Base-by-base conservation (phyloP, 805 yeast species). In the Metschnikowia koreensis region DNA sequence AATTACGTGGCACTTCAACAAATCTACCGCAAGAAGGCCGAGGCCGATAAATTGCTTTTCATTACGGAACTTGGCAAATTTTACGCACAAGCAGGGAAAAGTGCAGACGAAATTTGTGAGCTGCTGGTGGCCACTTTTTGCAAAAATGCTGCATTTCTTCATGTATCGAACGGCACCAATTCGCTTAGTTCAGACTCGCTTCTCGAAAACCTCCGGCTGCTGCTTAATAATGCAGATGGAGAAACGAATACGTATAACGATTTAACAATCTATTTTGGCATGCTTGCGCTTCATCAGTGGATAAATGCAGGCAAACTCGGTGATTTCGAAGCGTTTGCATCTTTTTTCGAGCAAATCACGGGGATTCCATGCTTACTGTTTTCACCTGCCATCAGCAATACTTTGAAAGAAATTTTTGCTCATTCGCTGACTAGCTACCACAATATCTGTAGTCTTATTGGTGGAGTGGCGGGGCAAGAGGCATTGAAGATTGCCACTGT, bases 381-480 rank as follows among this genome's bases (percentile, higher is more conserved):
- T 37, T 57, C 69, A 7, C 44, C 39, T 6, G 54, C 60, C 1
- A 53, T 63, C 13, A 46, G 44, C 1, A 47, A 54, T 36, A 62
- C 61, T 5, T 66, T 66, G 47, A 53, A 61, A 38, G 79, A 77
- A 40, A 63, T 71, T 0, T 65, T 76, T 37, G 61, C 66, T 12
- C 75, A 75, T 41, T 62, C 71, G 9, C 59, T 81, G 12, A 66
- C 68, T 38, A 80, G 77, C 52, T 64, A 84, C 46, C 84, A 82
- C 54, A 86, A 86, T 59, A 75, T 82, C 13, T 70, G 86, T 17
- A 76, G 96, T 5, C 67, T 89, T 3, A 71, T 89, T 57, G 98
- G 97, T 1, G 98, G 97, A 0, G 72, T 92, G 11, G 91, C 82
- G 0, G 85, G 90, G 3, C 97, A 93, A 64, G 99, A 93, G 64